Conservation (phyloP, 2,329 filamentous ascomycete genomes). For the Colletotrichum tamarilloi region DNA sequence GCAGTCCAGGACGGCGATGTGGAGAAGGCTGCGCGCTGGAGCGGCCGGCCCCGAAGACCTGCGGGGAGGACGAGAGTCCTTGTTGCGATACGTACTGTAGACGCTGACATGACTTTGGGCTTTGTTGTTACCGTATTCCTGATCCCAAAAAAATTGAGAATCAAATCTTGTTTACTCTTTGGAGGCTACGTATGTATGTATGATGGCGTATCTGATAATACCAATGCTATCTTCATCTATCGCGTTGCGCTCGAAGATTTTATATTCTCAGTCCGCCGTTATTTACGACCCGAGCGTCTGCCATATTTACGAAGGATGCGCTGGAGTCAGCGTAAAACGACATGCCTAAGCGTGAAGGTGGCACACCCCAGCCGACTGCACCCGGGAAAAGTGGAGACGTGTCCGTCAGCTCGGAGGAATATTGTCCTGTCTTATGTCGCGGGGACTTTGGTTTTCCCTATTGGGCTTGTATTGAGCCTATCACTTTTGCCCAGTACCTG, state of each 20-base stretch:
- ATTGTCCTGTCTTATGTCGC: background rate
- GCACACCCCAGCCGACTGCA: background rate
- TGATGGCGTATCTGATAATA: background rate
- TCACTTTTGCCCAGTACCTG: background rate
- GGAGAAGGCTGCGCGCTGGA: conserved; percentile 27
- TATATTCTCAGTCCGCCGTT: background rate
- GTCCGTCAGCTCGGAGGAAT: background rate
- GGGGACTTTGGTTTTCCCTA: background rate
- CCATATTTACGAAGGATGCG: conserved; percentile 24
- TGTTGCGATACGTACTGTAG: background rate
- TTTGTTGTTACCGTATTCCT: background rate
- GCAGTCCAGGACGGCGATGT: background rate
- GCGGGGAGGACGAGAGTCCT: background rate
- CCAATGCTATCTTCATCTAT: background rate
- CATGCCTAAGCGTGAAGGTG: background rate
- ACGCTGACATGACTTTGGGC: background rate
- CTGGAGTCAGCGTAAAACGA: background rate
- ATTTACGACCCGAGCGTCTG: conserved; percentile 12
- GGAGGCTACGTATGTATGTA: background rate
- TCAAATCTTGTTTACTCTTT: background rate
- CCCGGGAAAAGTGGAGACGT: background rate
- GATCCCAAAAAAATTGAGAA: background rate
- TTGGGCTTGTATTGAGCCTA: background rate
- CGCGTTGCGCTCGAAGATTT: background rate
- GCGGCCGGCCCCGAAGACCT: background rate